Evolutionary conservation across 208 protist species (phyloP).

Genomic region (Trichomonas tenax): DNA sequence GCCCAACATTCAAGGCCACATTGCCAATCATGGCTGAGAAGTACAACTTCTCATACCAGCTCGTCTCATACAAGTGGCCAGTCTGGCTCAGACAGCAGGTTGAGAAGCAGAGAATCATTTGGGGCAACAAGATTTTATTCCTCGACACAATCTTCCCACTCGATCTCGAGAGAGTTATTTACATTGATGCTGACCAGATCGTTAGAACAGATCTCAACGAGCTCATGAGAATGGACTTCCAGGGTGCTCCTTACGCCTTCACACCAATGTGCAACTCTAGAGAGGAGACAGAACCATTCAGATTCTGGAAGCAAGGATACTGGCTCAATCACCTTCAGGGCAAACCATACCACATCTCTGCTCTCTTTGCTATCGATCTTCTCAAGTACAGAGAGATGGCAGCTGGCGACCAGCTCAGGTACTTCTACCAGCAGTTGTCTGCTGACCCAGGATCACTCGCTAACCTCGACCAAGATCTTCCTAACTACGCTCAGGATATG

Average conservation of each 20-base stretch:
- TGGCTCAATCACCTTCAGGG: constrained; percentile 33
- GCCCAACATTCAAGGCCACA: constrained; percentile 72
- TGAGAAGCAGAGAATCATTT: constrained; percentile 93
- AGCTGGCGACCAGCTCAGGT: constrained; percentile 40
- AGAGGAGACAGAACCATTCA: constrained; percentile 65
- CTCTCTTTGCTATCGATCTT: constrained; percentile 49
- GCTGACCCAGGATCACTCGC: constrained; percentile 42
- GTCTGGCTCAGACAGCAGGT: constrained; percentile 76
- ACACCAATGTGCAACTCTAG: constrained; percentile 86
- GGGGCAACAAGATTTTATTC: constrained; percentile 98
- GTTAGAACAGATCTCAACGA: constrained; percentile 65
- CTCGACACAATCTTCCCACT: constrained; percentile 94
- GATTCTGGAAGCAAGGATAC: constrained; percentile 36
- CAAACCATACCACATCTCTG: constrained; percentile 46
- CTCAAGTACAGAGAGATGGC: constrained; percentile 29
- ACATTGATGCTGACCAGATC: constrained; percentile 92
- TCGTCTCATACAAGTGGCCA: constrained; percentile 95
- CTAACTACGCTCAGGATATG: constrained; percentile 44
- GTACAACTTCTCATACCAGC: constrained; percentile 68
- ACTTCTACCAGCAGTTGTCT: constrained; percentile 42
- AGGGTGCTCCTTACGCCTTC: constrained; percentile 69
- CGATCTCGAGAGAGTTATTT: constrained; percentile 84
- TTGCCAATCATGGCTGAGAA: constrained; percentile 57
- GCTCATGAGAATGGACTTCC: constrained; percentile 84
- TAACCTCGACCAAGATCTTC: constrained; percentile 43